Evolutionary conservation across 139 green algal genomes (phyloP), one percentile per base, ranked within the genome.

Genomic region (Gonium pectorale): DNA sequence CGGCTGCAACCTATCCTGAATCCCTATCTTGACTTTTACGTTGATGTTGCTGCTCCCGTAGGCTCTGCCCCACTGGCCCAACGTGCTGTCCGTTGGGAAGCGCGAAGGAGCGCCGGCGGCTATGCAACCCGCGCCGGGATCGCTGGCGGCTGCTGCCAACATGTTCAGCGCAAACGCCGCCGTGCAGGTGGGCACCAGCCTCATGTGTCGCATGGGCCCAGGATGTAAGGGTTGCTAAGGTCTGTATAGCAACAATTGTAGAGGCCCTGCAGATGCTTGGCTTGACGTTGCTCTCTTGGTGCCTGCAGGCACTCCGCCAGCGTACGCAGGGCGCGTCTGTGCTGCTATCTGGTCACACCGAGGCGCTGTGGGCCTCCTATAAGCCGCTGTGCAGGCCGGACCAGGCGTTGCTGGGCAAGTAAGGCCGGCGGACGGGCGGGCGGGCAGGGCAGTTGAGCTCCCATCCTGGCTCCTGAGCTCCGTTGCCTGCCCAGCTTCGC

Each of bases 301-400:
- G 33, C 33, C 4, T 51, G 2, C 59, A 80, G 82, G 88, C 89
- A 15, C 74, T 95, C 69, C 67, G 87, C 38, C 85, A 87, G 79
- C 80, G 87, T 15, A 46, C 75, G 0, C 86, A 89, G 52, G 91
- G 90, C 60, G 86, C 92, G 4, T 80, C 91, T 11, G 80, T 75
- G 59, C 87, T 98, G 37, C 80, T 98, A 52, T 79, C 71, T 0
- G 89, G 94, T 37, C 92, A 96, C 52, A 72, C 83, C 3, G 90
- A 95, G 80, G 78, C 86, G 24, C 80, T 97, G 33, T 98, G 95
- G 95, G 71, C 87, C 62, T 67, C 41, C 0, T 92, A 96, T 88
- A 90, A 89, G 69, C 89, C 90, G 7, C 56, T 95, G 7, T 87
- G 79, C 11, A 84, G 86, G 31, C 93, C 91, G 3, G 95, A 98